Percentiles rank a stretch among this genome's conserved stretches.
Evolutionary conservation across 129 eudicot species (phyloP).

Genomic region (Scalesia atractyloides): DNA sequence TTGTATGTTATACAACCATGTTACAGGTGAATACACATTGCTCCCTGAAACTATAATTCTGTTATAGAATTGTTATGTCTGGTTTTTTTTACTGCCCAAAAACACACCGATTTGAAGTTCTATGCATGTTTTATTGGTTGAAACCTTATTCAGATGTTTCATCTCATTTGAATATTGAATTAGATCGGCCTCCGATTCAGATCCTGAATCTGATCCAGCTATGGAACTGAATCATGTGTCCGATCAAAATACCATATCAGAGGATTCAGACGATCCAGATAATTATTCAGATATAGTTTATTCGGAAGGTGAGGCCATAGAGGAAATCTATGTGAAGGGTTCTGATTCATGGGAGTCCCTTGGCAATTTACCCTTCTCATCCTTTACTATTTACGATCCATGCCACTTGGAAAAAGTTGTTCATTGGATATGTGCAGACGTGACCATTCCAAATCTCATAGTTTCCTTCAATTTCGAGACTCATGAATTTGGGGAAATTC

Average conservation of each 20-base stretch:
- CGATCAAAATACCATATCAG: background rate
- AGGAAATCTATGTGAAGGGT: conserved; percentile 22
- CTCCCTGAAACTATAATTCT: conserved; percentile 17
- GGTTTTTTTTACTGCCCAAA: conserved; percentile 6
- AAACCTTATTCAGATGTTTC: conserved; percentile 7
- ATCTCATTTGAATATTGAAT: too few species aligned
- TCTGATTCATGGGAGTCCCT: conserved; percentile 30
- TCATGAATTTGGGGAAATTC: conserved; percentile 16
- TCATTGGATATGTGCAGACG: conserved; percentile 28
- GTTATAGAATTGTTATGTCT: background rate
- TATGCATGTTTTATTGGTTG: conserved; percentile 6
- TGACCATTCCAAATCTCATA: background rate
- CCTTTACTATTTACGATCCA: background rate
- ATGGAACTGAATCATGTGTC: conserved; percentile 1
- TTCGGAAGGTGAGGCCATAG: conserved; percentile 18
- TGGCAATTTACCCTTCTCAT: conserved; percentile 6
- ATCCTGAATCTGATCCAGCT: background rate
- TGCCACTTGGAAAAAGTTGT: conserved; percentile 18
- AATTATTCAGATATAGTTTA: background rate
- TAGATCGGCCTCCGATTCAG: too few species aligned
- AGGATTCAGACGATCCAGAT: background rate
- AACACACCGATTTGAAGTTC: conserved; percentile 14
- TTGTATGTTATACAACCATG: conserved; percentile 25
- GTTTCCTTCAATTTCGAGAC: conserved; percentile 32
- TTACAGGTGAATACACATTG: conserved; percentile 29